Base-by-base conservation (phyloP, 2,329 filamentous ascomycete genomes). In the Parafenestella ontariensis region DNA sequence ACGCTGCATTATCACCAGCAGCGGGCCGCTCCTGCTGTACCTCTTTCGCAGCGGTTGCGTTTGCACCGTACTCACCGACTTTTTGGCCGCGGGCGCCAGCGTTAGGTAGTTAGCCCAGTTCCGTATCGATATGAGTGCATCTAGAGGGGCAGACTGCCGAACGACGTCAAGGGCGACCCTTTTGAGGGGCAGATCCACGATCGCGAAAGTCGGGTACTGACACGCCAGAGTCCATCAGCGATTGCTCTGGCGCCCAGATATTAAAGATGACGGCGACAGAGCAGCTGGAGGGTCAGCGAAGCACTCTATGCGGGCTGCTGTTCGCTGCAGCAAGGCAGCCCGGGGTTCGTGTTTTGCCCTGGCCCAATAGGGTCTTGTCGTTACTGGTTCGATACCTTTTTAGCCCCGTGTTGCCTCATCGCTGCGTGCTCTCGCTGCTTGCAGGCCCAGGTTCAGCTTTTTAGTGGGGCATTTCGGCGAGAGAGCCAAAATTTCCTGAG, bases 21-120 rank as follows among this genome's bases (percentile, higher is more conserved):
- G 58, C 62, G 59, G 58, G 54, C 58, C 58, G 64, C 64, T 54
- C 41, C 41, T 58, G 61, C 57, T 63, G 62, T 65, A 56, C 53
- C 46, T 60, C 17, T 64, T 59, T 56, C 51, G 59, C 56, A 64
- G 66, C 63, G 66, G 64, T 58, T 68, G 52, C 65, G 66, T 68
- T 63, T 70, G 62, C 66, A 66, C 59, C 50, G 52, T 61, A 47
- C 62, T 69, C 71, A 75, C 72, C 72, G 72, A 71, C 66, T 68
- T 73, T 75, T 73, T 44, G 24, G 54, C 60, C 56, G 52, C 52
- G 52, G 42, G 63, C 58, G 62, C 60, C 65, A 63, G 51, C 53
- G 46, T 45, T 31, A n/a, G n/a, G n/a, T n/a, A n/a, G 63, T 53
- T 17, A 13, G 31, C 31, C 13, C 31, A 4, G 15, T 49, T 56